Conservation (phyloP, 495 filamentous ascomycete genomes). For the Halenospora varia region DNA sequence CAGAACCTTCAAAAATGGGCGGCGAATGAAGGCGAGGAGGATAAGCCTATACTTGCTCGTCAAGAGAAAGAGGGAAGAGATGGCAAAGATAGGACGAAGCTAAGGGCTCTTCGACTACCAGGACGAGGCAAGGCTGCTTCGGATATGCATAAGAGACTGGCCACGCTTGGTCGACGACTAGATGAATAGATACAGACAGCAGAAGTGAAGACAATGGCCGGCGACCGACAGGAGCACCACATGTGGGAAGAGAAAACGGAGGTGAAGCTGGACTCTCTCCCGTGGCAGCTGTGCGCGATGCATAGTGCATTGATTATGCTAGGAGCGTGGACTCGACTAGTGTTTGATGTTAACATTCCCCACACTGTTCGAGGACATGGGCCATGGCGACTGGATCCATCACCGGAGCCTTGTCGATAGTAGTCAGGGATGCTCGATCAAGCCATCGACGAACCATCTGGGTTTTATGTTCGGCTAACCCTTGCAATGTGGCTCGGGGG, state of each 20-base stretch:
- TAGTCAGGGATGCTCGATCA: constrained; percentile 20
- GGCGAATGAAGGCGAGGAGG: constrained; percentile 6
- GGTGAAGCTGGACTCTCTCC: constrained; percentile 14
- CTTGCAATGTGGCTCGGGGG: constrained; percentile 12
- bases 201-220: constrained; percentile 22
- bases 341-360: constrained; percentile 27
- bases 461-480: constrained; percentile 14
- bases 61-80: constrained; percentile 7
- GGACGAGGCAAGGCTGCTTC: constrained; percentile 23
- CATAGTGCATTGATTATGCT: constrained; percentile 28
- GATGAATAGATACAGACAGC: constrained; percentile 17
- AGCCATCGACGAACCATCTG: constrained; percentile 17
- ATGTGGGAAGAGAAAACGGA: constrained; percentile 17
- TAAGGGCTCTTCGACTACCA: constrained; percentile 13
- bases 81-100: constrained; percentile 25
- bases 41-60: not conserved
- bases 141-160: constrained; percentile 19
- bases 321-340: constrained; percentile 20
- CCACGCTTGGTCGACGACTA: constrained; percentile 27
- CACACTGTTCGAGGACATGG: constrained; percentile 19
- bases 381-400: constrained; percentile 21
- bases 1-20: not conserved
- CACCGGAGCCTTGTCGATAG: constrained; percentile 26
- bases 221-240: constrained; percentile 25
- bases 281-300: constrained; percentile 11